phyloP scores from a whole-genome alignment of 768 basidiomycete genomes.

The Amanita pseudoporphyria region DNA sequence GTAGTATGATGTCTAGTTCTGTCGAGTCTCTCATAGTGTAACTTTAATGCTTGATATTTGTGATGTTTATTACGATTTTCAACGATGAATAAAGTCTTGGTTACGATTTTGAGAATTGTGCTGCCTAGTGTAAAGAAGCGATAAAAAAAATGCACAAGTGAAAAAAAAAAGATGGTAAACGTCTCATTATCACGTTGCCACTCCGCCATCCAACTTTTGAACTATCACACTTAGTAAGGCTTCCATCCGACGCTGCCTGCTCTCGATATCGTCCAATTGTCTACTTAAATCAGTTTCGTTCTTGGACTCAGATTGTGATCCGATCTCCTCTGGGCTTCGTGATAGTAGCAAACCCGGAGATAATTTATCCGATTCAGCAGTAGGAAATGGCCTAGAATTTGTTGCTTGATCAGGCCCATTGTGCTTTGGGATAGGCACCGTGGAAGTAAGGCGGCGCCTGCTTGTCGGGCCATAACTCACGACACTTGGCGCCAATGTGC shows the following conservation, averaged over 20 bases:
- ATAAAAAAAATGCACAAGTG: not conserved
- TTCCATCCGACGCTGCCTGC: conserved; percentile 38
- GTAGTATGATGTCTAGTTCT: not conserved
- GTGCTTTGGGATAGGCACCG: conserved; percentile 15
- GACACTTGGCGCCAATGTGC: conserved; percentile 13
- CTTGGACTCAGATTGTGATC: conserved; percentile 1
- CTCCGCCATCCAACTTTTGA: conserved; percentile 13
- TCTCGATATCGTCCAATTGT: conserved; percentile 23
- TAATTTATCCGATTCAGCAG: not conserved
- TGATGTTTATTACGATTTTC: not conserved
- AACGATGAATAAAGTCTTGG: not conserved
- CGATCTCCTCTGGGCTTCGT: conserved; percentile 13
- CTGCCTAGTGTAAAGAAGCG: not conserved
- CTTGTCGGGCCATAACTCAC: conserved; percentile 37
- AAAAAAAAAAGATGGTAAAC: not conserved
- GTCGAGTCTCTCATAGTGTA: too few species aligned
- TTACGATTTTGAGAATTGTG: not conserved
- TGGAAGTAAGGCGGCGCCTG: conserved; percentile 31
- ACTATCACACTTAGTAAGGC: conserved; percentile 29
- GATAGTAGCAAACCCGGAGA: conserved; percentile 8
- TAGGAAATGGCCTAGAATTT: not conserved
- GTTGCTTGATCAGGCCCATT: conserved; percentile 10
- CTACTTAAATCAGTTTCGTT: conserved; percentile 6
- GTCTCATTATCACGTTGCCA: not conserved
- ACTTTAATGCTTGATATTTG: not conserved